Base-by-base conservation (phyloP, 2,329 filamentous ascomycete genomes). In the Sarocladium kiliense region DNA sequence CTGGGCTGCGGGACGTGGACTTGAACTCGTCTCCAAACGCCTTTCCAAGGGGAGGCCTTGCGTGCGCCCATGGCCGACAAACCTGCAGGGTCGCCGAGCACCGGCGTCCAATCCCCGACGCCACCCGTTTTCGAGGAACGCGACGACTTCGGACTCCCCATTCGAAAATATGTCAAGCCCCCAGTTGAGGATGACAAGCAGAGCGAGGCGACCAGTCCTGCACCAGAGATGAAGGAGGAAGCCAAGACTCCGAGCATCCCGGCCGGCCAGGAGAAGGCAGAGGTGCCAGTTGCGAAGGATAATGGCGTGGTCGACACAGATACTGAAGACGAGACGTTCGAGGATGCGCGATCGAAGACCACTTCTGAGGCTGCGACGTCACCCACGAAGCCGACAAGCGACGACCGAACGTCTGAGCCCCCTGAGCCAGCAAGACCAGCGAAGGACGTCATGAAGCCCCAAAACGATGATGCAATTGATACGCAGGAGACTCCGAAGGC, bases 71-170 rank as follows among this genome's bases (percentile, higher is more conserved):
- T 64, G 60, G 58, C 62, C 56, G 55, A 55, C 49, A 64, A 58
- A 54, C 25, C 47, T 51, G 47, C 30, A 51, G 47, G 16, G 16
- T 51, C 47, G 47, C 47, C 47, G 27, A 36, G 36, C 30, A 51
- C 26, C 47, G 47, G 47, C 47, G 47, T 32, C 11, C 47, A 21
- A 11, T 23, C 47, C 6, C 61, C 58, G 63, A 67, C 65, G 63
- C 61, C 68, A 68, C 62, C 45, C 9, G 49, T 71, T 84, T 10
- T 18, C 5, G 47, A 51, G 14, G 47, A 51, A 34, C 47, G 47
- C 57, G 87, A 90, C 67, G 87, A 90, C 61, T 90, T 89, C 66
- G 87, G 87, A 53, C 72, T 90, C 59, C 86, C 86, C 18, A 78
- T 87, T 58, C 77, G 75, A 66, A 80, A 76, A 62, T 77, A 68